A percentile compares a stretch with the other conserved stretches of the same genome.
These are phyloP conservation scores for Aegilops bicornis DNA, from an alignment of 176 grass and related monocot genomes.

Conservation along the genomic window DNA sequence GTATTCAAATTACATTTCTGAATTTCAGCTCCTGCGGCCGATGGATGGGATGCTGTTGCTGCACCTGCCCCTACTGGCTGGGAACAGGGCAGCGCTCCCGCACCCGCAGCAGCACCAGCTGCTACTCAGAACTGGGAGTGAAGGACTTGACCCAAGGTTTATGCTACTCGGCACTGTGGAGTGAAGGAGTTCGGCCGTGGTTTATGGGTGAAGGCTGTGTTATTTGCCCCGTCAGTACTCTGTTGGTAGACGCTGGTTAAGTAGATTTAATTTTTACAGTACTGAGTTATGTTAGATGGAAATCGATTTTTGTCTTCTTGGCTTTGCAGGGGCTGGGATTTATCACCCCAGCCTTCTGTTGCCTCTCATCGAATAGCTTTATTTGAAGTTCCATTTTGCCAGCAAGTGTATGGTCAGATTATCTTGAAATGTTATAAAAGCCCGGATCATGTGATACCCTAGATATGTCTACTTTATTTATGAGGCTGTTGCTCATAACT, in stretches of 20 bases:
- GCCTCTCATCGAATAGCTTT: constrained; percentile 30
- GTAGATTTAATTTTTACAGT: constrained; percentile 37
- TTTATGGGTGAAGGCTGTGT: not conserved
- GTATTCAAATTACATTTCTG: not conserved
- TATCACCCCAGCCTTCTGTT: not conserved
- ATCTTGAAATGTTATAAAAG: not conserved
- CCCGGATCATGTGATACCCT: not conserved
- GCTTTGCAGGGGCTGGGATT: constrained; percentile 12
- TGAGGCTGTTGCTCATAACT: not conserved
- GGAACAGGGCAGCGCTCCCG: constrained; percentile 35
- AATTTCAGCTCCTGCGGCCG: constrained; percentile 44
- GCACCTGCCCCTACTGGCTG: constrained; percentile 48
- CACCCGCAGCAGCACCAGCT: constrained; percentile 5
- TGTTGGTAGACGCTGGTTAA: constrained; percentile 34
- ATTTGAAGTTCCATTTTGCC: constrained; percentile 26
- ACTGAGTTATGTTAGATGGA: constrained; percentile 31
- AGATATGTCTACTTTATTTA: not conserved
- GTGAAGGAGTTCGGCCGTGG: not conserved
- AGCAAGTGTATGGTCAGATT: not conserved
- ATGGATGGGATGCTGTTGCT: constrained; percentile 43
- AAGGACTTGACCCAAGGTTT: not conserved
- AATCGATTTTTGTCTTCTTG: constrained; percentile 43
- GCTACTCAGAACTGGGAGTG: constrained; percentile 46
- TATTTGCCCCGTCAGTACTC: not conserved
- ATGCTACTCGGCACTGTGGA: constrained; percentile 35